Conservation (phyloP, 306 rosid species). For the Macrotyloma uniflorum region DNA sequence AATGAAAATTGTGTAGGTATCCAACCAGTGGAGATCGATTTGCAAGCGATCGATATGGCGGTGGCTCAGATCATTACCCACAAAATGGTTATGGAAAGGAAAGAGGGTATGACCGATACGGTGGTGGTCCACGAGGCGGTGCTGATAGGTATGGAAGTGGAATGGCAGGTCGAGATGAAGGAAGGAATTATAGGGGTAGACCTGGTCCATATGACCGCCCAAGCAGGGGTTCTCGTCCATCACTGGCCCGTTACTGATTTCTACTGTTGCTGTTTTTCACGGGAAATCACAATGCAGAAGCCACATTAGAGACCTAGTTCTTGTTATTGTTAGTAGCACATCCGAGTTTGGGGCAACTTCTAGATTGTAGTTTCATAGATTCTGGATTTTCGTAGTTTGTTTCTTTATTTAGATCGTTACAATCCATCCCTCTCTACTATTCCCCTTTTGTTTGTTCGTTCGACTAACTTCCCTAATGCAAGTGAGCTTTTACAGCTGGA, state of each 20-base stretch:
- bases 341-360: slow-evolving; percentile 24
- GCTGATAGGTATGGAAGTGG: slow-evolving; percentile 71
- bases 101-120: slow-evolving; percentile 69
- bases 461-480: slow-evolving; percentile 28
- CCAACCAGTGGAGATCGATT: slow-evolving; percentile 69
- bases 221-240: slow-evolving; percentile 62
- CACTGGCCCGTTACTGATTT: slow-evolving; percentile 75
- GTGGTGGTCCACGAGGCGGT: slow-evolving; percentile 65
- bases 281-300: neutral
- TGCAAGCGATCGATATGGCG: slow-evolving; percentile 70
- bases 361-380: slow-evolving; percentile 39
- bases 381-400: slow-evolving; percentile 24
- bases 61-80: slow-evolving; percentile 70
- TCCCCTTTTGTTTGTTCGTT: neutral
- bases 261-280: neutral
- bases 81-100: slow-evolving; percentile 88
- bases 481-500: neutral
- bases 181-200: slow-evolving; percentile 74
- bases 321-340: slow-evolving; percentile 18
- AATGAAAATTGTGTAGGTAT: slow-evolving; percentile 56
- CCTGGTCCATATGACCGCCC: slow-evolving; percentile 89
- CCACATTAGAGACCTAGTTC: slow-evolving; percentile 35
- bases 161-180: slow-evolving; percentile 68
- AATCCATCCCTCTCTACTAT: slow-evolving; percentile 1
- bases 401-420: neutral